Conservation (phyloP, 139 green algal species). For the Axilococcus clingmanii region DNA sequence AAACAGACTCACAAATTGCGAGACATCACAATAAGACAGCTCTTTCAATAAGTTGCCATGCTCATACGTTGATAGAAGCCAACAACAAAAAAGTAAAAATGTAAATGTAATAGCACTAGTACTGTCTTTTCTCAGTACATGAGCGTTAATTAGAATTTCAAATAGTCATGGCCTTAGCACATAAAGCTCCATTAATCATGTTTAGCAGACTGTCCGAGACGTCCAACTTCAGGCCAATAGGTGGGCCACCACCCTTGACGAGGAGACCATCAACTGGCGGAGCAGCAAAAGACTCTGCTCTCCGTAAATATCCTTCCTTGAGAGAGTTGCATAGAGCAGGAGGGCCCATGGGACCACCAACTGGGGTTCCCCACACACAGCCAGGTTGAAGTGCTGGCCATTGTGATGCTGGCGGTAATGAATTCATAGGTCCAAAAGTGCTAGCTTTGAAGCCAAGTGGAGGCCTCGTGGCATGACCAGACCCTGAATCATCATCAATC, state of each 20-base stretch:
- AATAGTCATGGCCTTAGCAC: no score
- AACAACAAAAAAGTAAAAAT: no score
- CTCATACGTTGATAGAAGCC: no score
- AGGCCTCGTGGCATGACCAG: background rate
- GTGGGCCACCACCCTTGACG: conserved; percentile 3
- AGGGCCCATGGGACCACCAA: conserved; percentile 11
- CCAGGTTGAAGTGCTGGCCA: conserved; percentile 19
- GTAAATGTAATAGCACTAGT: no score
- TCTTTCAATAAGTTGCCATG: no score
- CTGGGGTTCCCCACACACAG: conserved; percentile 33
- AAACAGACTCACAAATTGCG: no score
- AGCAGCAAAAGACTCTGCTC: background rate
- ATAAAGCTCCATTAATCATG: conserved; percentile 34
- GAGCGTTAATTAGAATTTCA: no score
- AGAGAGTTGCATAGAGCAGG: conserved; percentile 2
- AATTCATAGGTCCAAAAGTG: background rate
- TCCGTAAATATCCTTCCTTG: background rate
- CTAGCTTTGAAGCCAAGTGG: conserved; percentile 9
- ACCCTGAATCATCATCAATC: background rate
- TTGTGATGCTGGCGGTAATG: conserved; percentile 2
- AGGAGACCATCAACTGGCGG: background rate
- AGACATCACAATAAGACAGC: no score
- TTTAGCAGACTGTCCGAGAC: conserved; percentile 37
- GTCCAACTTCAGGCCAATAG: conserved; percentile 34
- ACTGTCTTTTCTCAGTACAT: no score